phyloP scores from a whole-genome alignment of 2,329 filamentous ascomycete genomes.

The Pyrenochaeta sp. region DNA sequence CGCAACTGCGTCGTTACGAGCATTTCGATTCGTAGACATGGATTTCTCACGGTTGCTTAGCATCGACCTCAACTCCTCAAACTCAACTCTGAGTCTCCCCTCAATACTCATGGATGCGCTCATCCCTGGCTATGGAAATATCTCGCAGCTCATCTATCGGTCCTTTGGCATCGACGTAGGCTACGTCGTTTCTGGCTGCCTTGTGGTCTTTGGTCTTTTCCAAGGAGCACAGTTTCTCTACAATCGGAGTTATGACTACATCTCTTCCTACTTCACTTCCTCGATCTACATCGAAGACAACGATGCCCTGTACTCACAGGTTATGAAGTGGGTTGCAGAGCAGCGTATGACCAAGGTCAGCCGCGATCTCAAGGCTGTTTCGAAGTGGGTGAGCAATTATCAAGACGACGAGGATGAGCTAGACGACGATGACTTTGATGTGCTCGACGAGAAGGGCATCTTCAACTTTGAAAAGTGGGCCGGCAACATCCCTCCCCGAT shows the following conservation, averaged over 20 bases:
- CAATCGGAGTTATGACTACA: conserved; percentile 35
- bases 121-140: conserved; percentile 60
- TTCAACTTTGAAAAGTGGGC: conserved; percentile 62
- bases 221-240: conserved; percentile 51
- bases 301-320: conserved; percentile 54
- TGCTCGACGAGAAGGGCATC: conserved; percentile 51
- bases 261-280: conserved; percentile 52
- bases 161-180: conserved; percentile 59
- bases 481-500: conserved; percentile 57
- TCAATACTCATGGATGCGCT: conserved; percentile 59
- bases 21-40: conserved; percentile 17
- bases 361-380: conserved; percentile 52
- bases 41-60: conserved; percentile 31
- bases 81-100: conserved; percentile 49
- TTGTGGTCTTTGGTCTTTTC: conserved; percentile 53
- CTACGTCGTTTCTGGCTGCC: conserved; percentile 54
- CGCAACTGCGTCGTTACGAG: no score
- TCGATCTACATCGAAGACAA: conserved; percentile 55
- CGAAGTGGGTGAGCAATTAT: conserved; percentile 46
- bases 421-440: conserved; percentile 45
- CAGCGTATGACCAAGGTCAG: conserved; percentile 50
- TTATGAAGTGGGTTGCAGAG: conserved; percentile 55
- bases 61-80: conserved; percentile 20
- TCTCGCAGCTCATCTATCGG: conserved; percentile 54
- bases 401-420: conserved; percentile 45